Evolutionary conservation across 2,329 filamentous ascomycete genomes (phyloP), one percentile per base, ranked within the genome.

Genomic region (Sporothrix humicola): DNA sequence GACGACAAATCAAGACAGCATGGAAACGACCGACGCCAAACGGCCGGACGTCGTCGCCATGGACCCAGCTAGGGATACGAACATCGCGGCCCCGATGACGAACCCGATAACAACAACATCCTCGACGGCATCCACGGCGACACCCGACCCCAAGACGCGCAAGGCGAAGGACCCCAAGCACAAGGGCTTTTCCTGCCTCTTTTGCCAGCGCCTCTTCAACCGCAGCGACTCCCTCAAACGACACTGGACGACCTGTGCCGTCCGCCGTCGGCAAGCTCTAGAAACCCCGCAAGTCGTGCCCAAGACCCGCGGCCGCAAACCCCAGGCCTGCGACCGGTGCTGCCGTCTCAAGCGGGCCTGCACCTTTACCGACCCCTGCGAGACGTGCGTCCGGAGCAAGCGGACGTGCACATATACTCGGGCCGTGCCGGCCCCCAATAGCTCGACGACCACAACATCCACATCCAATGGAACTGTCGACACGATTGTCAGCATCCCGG

Each of bases 191-290:
- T 26, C 66, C 48, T 69, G 66, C 48, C 26, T 54, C 48, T 69
- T 69, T 4, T 69, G 66, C n/a, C 48, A 7, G 15, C 66, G 66
- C 46, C 66, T 69, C 46, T 69, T 69, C 66, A 69, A 69, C 66
- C 66, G 66, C 69, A 71, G 69, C 54, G 69, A 71, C 54, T 71
- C 69, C 13, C 69, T 71, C 42, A 71, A 71, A 42, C 52, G 69
- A 31, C 69, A 71, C 54, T 71, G 69, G 69, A 58, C 69, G 8
- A 71, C 69, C 3, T 71, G 69, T 17, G 52, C 52, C 9, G 69
- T 71, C 20, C 69, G 69, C 15, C 69, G 69, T 3, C 52, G 52
- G n/a, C 69, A 71, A 42, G 69, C 69, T 13, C 42, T 71, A 23
- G 54, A 71, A 23, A 61, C 69, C 1, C 69, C 69, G 1, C 69